These are phyloP conservation scores for Dothistroma septosporum DNA, from an alignment of 2,329 filamentous ascomycete genomes.

Conservation along the genomic window DNA sequence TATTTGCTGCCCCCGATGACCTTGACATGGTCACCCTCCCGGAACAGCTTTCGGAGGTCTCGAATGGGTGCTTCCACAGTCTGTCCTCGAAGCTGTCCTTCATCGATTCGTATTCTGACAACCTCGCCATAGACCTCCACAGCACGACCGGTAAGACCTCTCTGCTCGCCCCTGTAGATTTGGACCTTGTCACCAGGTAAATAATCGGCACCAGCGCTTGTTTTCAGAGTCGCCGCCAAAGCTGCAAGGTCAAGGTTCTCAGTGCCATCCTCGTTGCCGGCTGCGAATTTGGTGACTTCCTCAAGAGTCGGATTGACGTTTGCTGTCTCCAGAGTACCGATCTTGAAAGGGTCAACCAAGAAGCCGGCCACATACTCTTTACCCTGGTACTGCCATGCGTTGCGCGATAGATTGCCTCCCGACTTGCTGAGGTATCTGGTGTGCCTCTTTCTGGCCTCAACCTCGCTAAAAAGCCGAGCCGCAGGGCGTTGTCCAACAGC, in stretches of 20 bases:
- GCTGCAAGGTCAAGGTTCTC: constrained; percentile 91
- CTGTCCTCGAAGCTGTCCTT: constrained; percentile 77
- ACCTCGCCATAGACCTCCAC: constrained; percentile 87
- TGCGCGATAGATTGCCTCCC: constrained; percentile 53
- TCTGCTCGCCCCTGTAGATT: constrained; percentile 92
- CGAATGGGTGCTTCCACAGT: constrained; percentile 89
- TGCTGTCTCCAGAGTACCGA: constrained; percentile 77
- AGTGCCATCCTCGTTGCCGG: constrained; percentile 82
- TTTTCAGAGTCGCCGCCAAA: constrained; percentile 83
- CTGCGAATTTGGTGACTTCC: constrained; percentile 91
- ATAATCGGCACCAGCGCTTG: constrained; percentile 76
- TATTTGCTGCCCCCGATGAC: constrained; percentile 95
- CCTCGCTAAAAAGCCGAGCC: constrained; percentile 86
- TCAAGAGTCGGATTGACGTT: constrained; percentile 91
- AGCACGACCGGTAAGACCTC: constrained; percentile 80
- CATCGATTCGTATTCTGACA: constrained; percentile 78
- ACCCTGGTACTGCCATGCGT: constrained; percentile 77
- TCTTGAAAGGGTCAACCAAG: constrained; percentile 87
- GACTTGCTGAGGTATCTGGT: constrained; percentile 53
- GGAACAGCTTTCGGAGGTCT: constrained; percentile 87
- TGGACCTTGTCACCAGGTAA: constrained; percentile 94
- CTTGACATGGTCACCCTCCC: constrained; percentile 93
- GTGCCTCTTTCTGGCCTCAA: constrained; percentile 85
- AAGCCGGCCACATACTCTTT: constrained; percentile 93
- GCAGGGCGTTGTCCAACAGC: constrained; percentile 64